Evolutionary conservation across 1,284 basidiomycete species (phyloP).

Genomic region (Vanrija humicola): DNA sequence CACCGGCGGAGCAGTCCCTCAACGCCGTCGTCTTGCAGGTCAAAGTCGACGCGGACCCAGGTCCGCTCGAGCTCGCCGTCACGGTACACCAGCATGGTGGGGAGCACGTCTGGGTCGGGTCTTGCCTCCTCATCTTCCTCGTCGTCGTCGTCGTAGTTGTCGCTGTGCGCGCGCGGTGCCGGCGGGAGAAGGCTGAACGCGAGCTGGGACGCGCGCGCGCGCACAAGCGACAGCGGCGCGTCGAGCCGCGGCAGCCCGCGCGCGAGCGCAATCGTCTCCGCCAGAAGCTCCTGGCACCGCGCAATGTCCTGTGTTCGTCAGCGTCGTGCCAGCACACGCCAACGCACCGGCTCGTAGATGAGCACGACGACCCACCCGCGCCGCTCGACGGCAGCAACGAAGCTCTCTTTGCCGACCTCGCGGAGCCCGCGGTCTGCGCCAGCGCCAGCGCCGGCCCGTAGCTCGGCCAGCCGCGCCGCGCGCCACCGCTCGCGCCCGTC

Average conservation of each 20-base stretch:
- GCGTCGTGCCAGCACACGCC: not conserved
- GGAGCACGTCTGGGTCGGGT: conserved; percentile 47
- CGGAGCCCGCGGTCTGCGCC: conserved; percentile 19
- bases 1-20: conserved; percentile 36
- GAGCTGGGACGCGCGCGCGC: conserved; percentile 38
- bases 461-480: conserved; percentile 9
- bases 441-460: conserved; percentile 2
- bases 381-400: conserved; percentile 38
- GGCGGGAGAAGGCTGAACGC: conserved; percentile 35
- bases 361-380: conserved; percentile 39
- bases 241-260: not conserved
- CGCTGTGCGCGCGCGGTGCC: conserved; percentile 1
- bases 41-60: conserved; percentile 46
- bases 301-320: conserved; percentile 28
- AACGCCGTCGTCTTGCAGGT: conserved; percentile 29
- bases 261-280: conserved; percentile 5
- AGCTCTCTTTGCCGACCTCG: conserved; percentile 38
- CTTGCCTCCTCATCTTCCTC: conserved; percentile 7
- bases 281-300: conserved; percentile 33
- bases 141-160: conserved; percentile 15
- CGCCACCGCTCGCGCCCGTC: conserved; percentile 7
- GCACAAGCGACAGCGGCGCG: conserved; percentile 21
- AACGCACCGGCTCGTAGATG: conserved; percentile 47
- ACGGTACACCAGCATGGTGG: conserved; percentile 43
- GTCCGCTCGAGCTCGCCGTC: conserved; percentile 35